Evolutionary conservation across 352 stramenopile genomes (phyloP).

Genomic region (Pythium volutum): DNA sequence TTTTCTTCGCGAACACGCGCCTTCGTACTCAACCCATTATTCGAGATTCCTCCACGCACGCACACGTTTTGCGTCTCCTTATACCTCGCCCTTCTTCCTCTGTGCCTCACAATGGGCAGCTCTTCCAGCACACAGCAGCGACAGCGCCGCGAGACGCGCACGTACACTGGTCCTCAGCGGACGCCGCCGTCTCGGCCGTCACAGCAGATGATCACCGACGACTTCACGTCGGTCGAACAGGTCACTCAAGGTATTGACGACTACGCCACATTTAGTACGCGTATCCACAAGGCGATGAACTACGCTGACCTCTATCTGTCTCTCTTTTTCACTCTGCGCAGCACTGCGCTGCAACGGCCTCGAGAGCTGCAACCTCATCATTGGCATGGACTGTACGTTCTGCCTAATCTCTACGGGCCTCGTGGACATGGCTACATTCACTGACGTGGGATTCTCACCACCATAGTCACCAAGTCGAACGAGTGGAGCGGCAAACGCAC

Average conservation of each 20-base stretch:
- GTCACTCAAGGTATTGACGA: conserved; percentile 38
- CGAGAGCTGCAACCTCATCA: conserved; percentile 83
- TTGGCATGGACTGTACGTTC: conserved; percentile 82
- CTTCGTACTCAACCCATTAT: neutral
- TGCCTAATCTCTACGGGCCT: neutral
- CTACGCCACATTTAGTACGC: neutral
- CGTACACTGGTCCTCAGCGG: conserved; percentile 37
- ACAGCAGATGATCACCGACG: conserved; percentile 60
- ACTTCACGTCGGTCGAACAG: conserved; percentile 65
- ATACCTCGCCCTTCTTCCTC: neutral
- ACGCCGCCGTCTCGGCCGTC: conserved; percentile 23
- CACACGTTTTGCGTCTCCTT: neutral
- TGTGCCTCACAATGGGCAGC: conserved; percentile 29
- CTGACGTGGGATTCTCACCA: neutral
- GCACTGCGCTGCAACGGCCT: conserved; percentile 72
- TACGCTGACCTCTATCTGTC: conserved; percentile 2
- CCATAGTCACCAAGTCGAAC: conserved; percentile 84
- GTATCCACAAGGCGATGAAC: neutral
- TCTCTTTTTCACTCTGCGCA: conserved; percentile 13
- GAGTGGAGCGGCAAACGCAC: conserved; percentile 86
- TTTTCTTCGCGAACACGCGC: neutral
- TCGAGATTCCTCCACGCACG: conserved; percentile 1
- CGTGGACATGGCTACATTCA: neutral
- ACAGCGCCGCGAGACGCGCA: conserved; percentile 25
- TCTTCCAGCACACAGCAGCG: conserved; percentile 18